Evolutionary conservation across 83 land plant species (phyloP), one percentile per base, ranked within the genome.

Genomic region (Thuja plicata): DNA sequence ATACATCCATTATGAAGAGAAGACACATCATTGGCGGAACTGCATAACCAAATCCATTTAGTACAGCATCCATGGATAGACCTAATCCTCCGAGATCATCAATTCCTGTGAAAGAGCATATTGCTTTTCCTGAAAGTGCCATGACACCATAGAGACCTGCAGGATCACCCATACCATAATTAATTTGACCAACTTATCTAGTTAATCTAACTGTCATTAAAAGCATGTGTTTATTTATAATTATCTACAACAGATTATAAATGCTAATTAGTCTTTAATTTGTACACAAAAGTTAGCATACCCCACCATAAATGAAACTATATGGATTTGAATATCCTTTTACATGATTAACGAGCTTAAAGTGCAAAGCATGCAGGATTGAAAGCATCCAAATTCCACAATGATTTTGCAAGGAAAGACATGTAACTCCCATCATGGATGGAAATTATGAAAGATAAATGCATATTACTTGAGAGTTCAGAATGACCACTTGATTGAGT

Each of bases 21-120:
- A 97, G 96, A 60, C 94, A 96, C 98, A 95, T 95, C 86, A 97
- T 96, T 12, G 99, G 99, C 13, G 99, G 99, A 77, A 93, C 91
- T 10, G 99, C 98, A 91, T 94, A 97, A 86, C 99, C 98, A 77
- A 97, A 91, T 17, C 99, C 99, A 17, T 91, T 91, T 1, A 95
- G 45, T 52, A 94, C 88, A 21, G 95, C 97, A 35, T 96, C 91
- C 24, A 92, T 84, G 0, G 93, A 91, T 17, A 91, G 93, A 87
- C 93, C 87, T 52, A 95, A 93, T 9, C 99, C 99, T 50, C 98
- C 99, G 88, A 88, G 87, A 86, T 81, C 40, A 89, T 97, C 97
- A 41, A 96, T 92, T 73, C 99, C 99, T 16, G 96, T 89, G 13
- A 97, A 89, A 15, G 92, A 91, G 91, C 98, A 97, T 70, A 97